Evolutionary conservation across 768 basidiomycete genomes (phyloP).

Genomic region (Amanita thiersii): DNA sequence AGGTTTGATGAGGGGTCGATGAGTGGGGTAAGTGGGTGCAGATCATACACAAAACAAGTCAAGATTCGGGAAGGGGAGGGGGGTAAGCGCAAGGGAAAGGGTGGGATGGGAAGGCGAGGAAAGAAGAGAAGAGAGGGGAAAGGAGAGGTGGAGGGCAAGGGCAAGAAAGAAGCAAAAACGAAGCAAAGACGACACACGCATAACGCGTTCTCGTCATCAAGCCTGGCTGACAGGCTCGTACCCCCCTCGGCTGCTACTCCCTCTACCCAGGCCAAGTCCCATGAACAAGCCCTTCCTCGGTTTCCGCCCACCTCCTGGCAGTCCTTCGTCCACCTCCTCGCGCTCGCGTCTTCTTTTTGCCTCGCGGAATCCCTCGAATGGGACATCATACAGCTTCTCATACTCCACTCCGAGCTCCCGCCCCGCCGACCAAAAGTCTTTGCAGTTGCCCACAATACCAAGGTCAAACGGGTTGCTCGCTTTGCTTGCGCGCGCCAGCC

Average conservation of each 20-base stretch:
- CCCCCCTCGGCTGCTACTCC: slow-evolving; percentile 42
- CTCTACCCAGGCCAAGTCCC: slow-evolving; percentile 42
- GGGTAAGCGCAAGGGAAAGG: too few relatives aligned
- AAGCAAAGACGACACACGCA: neutral
- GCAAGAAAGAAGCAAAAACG: neutral
- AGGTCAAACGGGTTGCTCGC: slow-evolving; percentile 90
- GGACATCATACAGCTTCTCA: slow-evolving; percentile 83
- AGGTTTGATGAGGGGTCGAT: too few relatives aligned
- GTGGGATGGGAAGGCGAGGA: too few relatives aligned
- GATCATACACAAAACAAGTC: too few relatives aligned
- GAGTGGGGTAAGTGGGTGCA: too few relatives aligned
- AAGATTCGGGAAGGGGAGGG: too few relatives aligned
- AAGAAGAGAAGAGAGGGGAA: too few relatives aligned
- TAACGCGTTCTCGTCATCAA: slow-evolving; percentile 14
- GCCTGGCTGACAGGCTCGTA: slow-evolving; percentile 66
- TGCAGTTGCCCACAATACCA: slow-evolving; percentile 71
- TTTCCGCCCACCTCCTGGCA: slow-evolving; percentile 18
- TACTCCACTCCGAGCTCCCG: slow-evolving; percentile 86
- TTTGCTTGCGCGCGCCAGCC: slow-evolving; percentile 67
- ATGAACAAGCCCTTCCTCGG: slow-evolving; percentile 45
- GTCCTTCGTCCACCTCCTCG: slow-evolving; percentile 32
- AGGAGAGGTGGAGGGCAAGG: neutral
- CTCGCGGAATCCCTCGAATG: slow-evolving; percentile 74
- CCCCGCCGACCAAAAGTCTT: slow-evolving; percentile 91
- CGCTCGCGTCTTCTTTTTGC: slow-evolving; percentile 52